Base-by-base conservation (phyloP, 208 protist genomes). In the Phytomonas sp. region DNA sequence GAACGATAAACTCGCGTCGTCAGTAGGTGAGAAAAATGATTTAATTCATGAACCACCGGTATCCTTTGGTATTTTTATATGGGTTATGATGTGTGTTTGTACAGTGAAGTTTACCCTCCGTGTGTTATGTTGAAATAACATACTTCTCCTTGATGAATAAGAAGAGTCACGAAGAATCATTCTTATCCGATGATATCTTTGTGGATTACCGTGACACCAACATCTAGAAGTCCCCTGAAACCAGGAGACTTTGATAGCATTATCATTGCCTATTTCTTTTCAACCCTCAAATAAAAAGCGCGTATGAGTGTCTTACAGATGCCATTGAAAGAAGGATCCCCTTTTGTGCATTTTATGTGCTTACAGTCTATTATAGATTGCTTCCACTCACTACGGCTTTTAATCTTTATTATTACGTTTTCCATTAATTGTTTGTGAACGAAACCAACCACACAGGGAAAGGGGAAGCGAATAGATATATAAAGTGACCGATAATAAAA, bases 81-180 rank as follows among this genome's bases (percentile, higher is more conserved):
- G 40, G 40, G 15, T 17, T 46, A 46, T 46, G 40, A 46, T 46
- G 40, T 46, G 40, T 46, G 7, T 46, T 20, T 46, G 40, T 46
- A 46, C 40, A 15, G 40, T 46, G 11, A 46, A 46, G 15, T 46
- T 46, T 46, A 46, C 40, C 15, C 40, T 23, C 40, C 40, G 40
- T 46, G 40, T 46, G 40, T 46, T 46, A 23, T 46, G 40, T 46
- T 46, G 11, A 46, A 46, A 46, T 46, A 67, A 67, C 62, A 36
- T 15, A 31, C 33, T 40, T 29, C 23, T 31, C 62, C 62, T 33
- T 67, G 7, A 29, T 59, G 62, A 36, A 40, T n/a, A 28, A 66
- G 30, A 66, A 36, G 13, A 66, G 30, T 66, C 32, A 46, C 1
- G 15, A 20, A 20, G 11, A 46, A 20, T 20, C 40, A 46, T 46